Base-by-base conservation (phyloP, 2,329 filamentous ascomycete species). In the Periconia digitata region DNA sequence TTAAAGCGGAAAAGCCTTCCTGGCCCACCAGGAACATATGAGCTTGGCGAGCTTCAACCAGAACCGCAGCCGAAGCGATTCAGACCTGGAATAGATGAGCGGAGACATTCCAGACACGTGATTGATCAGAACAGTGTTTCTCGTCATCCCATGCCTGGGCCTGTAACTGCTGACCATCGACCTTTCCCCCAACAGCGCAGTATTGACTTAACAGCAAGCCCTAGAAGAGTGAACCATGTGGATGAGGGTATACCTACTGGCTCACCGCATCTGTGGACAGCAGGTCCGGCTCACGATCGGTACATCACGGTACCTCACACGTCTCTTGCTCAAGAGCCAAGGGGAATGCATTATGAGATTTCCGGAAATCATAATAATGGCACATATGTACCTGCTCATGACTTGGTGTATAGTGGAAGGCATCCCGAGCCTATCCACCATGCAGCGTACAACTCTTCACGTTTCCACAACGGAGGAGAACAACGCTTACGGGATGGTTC, bases 171-270 rank as follows among this genome's bases (percentile, higher is more conserved):
- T 16, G 45, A 44, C 38, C 53, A 40, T 43, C 53, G 35, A 21
- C 44, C 47, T 21, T 47, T 48, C 39, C 40, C 50, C 27, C 49
- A 50, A 32, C 54, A 50, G 20, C 51, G 58, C 20, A 34, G 54
- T n/a, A 38, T 60, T 59, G 55, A 66, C 54, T 44, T 67, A 55
- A 66, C 57, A 36, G 54, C 51, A 55, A 67, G 62, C 46, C 57
- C 57, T 34, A 49, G 50, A 27, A 54, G 50, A 38, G 47, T 52
- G 29, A 38, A 44, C 22, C 43, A 44, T 32, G n/a, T 32, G 27
- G 27, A 15, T 23, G 48, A 47, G 21, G 48, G 50, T 47, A 48
- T 44, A 18, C 22, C 50, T 16, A 49, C 47, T 42, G 27, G 23
- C 12, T 13, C 10, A 15, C n/a, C n/a, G 39, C 56, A 38, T 40